Conservation (phyloP, 129 eudicot genomes). For the Artemisia tridentata region DNA sequence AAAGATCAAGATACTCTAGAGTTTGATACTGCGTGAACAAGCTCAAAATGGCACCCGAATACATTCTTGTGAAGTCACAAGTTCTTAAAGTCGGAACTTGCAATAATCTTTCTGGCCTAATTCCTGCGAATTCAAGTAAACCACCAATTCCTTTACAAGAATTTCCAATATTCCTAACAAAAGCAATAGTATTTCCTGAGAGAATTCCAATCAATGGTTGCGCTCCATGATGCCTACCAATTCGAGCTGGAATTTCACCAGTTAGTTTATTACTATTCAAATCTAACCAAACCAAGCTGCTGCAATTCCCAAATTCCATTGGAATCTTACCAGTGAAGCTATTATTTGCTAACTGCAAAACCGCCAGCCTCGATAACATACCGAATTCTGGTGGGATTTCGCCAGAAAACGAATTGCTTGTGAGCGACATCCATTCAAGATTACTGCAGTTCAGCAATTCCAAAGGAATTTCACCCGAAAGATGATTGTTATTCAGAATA, state of each 20-base stretch:
- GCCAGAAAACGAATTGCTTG: slow-evolving; percentile 73
- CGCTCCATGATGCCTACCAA: slow-evolving; percentile 81
- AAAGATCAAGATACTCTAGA: slow-evolving; percentile 93
- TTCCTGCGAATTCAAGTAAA: slow-evolving; percentile 80
- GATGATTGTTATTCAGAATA: slow-evolving; percentile 71
- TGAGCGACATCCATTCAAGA: slow-evolving; percentile 87
- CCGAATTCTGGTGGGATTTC: slow-evolving; percentile 80
- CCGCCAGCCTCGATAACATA: slow-evolving; percentile 62
- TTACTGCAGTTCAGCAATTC: slow-evolving; percentile 66
- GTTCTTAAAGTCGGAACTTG: slow-evolving; percentile 79
- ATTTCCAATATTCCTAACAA: slow-evolving; percentile 82
- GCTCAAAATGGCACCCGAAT: slow-evolving; percentile 86
- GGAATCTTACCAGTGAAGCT: slow-evolving; percentile 77
- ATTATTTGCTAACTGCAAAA: slow-evolving; percentile 76
- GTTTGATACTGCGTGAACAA: slow-evolving; percentile 83
- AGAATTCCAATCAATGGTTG: slow-evolving; percentile 70
- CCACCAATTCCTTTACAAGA: slow-evolving; percentile 94
- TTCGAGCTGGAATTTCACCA: slow-evolving; percentile 74
- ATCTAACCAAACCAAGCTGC: slow-evolving; percentile 90
- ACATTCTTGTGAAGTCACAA: slow-evolving; percentile 82
- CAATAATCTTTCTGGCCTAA: slow-evolving; percentile 75
- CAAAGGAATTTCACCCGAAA: slow-evolving; percentile 64
- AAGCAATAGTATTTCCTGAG: slow-evolving; percentile 74
- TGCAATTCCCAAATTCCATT: slow-evolving; percentile 56
- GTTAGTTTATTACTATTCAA: slow-evolving; percentile 66